These are phyloP conservation scores for Digitaria exilis DNA, from an alignment of 202 grass and related monocot genomes.

Conservation along the genomic window DNA sequence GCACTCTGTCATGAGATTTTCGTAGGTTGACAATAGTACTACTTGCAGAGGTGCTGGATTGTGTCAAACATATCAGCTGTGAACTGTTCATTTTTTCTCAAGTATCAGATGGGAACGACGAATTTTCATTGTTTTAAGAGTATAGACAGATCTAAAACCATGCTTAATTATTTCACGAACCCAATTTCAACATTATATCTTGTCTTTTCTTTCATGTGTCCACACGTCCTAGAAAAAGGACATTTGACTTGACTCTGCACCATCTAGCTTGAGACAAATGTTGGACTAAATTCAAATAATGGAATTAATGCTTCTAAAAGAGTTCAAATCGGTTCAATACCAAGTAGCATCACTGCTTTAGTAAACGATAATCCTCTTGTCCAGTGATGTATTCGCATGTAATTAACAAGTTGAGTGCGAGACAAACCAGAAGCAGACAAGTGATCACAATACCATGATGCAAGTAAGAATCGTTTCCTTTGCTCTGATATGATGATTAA, in stretches of 20 bases:
- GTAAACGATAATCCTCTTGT: not conserved
- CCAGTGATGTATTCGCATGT: not conserved
- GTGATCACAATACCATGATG: not conserved
- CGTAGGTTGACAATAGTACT: constrained; percentile 25
- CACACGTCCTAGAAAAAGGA: constrained; percentile 1
- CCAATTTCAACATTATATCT: not conserved
- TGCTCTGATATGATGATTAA: not conserved
- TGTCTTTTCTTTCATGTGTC: not conserved
- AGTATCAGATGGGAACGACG: not conserved
- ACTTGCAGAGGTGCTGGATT: not conserved
- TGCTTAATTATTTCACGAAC: constrained; percentile 7
- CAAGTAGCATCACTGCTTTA: not conserved
- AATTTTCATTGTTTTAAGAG: not conserved
- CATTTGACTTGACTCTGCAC: constrained; percentile 23
- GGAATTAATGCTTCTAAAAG: not conserved
- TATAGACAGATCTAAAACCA: constrained; percentile 45
- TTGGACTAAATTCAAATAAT: not conserved
- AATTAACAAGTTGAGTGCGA: not conserved
- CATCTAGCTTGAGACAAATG: not conserved
- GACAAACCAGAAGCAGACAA: not conserved
- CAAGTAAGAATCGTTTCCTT: not conserved
- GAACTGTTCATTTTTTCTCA: not conserved
- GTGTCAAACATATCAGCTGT: constrained; percentile 4
- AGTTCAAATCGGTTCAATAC: not conserved
- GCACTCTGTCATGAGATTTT: not conserved